Evolutionary conservation across 306 rosid species (phyloP), one percentile per base, ranked within the genome.

Genomic region (Lablab purpureus): DNA sequence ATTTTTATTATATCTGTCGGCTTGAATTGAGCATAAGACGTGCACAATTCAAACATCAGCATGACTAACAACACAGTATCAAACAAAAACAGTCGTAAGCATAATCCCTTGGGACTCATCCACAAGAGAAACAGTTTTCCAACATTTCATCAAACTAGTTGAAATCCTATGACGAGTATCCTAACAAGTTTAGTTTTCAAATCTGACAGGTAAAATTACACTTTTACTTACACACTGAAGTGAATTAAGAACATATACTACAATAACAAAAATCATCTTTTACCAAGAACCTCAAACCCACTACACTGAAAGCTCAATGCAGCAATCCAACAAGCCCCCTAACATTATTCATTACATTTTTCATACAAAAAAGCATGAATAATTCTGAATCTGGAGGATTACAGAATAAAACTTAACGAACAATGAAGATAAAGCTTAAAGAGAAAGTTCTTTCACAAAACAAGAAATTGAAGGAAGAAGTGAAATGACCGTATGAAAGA

Each of bases 401-500:
- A 49, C 50, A 55, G 28, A 75, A 23, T 11, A 36, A 25, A 83
- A 68, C 8, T 11, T 1, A 72, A 81, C 9, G 34, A 70, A 4
- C 1, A 76, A 80, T 1, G 32, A 75, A 65, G 23, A 82, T 18
- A 69, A 70, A 49, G 0, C 4, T 36, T 0, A 49, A 73, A 67
- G 70, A 28, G 12, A 51, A n/a, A 76, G 68, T 2, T 5, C 4
- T 73, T 80, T 10, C 56, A 76, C 2, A 67, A 54, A 37, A 64
- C 60, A 73, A 55, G 27, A 74, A 25, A 5, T 28, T 30, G 49
- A 63, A 56, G 41, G 71, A 50, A 58, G 21, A 75, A 75, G 74
- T 36, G 56, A 45, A 59, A 67, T 49, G 52, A 93, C 99, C 97
- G 86, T 19, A 96, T 87, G 86, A 67, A 93, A 65, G 99, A 87